These are phyloP conservation scores for Turnera subulata DNA, from an alignment of 345 rosid species.

Conservation along the genomic window DNA sequence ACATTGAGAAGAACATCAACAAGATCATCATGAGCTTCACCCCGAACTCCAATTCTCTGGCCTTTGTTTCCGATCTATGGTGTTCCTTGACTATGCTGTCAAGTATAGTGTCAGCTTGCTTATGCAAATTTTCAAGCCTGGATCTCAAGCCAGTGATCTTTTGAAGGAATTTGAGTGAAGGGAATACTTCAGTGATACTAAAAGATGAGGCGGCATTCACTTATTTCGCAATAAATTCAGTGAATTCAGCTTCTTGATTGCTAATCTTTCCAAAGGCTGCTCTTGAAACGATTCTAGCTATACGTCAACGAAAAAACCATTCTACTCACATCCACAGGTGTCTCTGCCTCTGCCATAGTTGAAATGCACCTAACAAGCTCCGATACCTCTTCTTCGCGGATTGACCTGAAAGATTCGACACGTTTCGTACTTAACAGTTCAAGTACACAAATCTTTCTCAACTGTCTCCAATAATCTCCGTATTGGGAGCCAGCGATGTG, in stretches of 20 bases:
- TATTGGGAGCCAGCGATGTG: too few species aligned
- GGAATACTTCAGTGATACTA: not conserved
- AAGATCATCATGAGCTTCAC: not conserved
- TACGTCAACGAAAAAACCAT: not conserved
- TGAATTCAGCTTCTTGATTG: not conserved
- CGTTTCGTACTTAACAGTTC: not conserved
- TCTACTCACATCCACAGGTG: not conserved
- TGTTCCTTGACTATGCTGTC: not conserved
- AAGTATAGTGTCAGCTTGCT: not conserved
- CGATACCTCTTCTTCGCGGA: too few species aligned
- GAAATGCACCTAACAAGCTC: too few species aligned
- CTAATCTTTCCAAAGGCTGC: not conserved
- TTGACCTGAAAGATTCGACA: not conserved
- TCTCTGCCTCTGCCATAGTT: too few species aligned
- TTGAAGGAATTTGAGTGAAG: conserved; percentile 1
- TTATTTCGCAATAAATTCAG: not conserved
- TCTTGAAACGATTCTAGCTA: not conserved
- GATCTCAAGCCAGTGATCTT: not conserved
- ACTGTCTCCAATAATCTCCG: too few species aligned
- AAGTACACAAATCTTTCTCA: too few species aligned
- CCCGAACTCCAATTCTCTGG: not conserved
- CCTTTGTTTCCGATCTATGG: not conserved
- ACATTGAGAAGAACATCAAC: not conserved
- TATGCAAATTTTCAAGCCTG: not conserved
- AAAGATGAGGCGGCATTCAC: too few species aligned